These are phyloP conservation scores for Aspergillus bombycis DNA, from an alignment of 2,329 filamentous ascomycete species.

Conservation along the genomic window DNA sequence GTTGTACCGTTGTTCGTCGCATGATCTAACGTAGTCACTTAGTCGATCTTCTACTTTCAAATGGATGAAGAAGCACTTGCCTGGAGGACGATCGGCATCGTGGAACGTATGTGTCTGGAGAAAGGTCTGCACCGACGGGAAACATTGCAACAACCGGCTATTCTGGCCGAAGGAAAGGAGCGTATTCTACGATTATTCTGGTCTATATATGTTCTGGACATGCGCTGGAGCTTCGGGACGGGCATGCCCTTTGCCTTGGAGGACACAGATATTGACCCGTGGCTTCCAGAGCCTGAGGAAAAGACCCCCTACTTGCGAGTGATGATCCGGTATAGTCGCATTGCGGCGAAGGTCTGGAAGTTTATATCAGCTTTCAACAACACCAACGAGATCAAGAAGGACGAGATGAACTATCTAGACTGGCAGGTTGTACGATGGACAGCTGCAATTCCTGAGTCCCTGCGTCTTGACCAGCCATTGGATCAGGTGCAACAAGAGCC, in stretches of 20 bases:
- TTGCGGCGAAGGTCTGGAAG: conserved; percentile 83
- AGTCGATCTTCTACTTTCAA: conserved; percentile 79
- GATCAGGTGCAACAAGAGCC: conserved; percentile 36
- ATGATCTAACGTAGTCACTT: background rate
- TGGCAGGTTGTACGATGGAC: conserved; percentile 85
- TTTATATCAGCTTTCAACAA: conserved; percentile 73
- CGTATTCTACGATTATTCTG: conserved; percentile 77
- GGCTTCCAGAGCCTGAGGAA: conserved; percentile 71
- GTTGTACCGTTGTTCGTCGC: background rate
- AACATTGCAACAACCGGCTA: conserved; percentile 67
- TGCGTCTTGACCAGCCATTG: conserved; percentile 63
- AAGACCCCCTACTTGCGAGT: conserved; percentile 72
- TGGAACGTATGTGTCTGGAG: conserved; percentile 76
- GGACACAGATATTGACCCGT: conserved; percentile 80
- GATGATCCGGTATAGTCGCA: conserved; percentile 82
- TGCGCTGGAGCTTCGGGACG: conserved; percentile 84
- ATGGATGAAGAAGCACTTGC: conserved; percentile 81
- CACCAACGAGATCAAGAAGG: conserved; percentile 66
- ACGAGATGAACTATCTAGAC: conserved; percentile 79
- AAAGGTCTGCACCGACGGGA: conserved; percentile 80
- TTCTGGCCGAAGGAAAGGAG: conserved; percentile 68
- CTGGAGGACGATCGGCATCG: conserved; percentile 88
- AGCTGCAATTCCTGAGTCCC: conserved; percentile 64
- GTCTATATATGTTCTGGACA: conserved; percentile 84
- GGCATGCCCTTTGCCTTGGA: conserved; percentile 83